These are phyloP conservation scores for Golubevia sp. DNA, from an alignment of 1,284 basidiomycete species.

Conservation along the genomic window DNA sequence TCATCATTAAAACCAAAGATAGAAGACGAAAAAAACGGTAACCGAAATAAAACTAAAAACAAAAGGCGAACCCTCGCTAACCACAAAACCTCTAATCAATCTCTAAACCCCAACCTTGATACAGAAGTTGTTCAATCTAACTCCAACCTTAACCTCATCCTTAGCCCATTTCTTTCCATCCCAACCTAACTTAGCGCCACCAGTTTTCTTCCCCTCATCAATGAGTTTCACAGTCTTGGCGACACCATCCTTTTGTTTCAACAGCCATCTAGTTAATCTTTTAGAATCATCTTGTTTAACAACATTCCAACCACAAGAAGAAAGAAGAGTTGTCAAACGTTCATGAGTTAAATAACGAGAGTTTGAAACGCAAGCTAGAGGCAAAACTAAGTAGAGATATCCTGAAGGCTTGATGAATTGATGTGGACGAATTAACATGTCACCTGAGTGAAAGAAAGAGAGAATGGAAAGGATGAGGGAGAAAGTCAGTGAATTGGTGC, in stretches of 20 bases:
- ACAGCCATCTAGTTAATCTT: constrained; percentile 62
- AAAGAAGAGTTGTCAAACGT: constrained; percentile 52
- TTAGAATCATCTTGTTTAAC: constrained; percentile 57
- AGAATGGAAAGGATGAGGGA: no score
- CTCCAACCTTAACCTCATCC: constrained; percentile 51
- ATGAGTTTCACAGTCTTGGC: neutral
- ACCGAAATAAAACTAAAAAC: no score
- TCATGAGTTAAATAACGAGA: constrained; percentile 61
- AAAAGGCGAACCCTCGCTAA: no score
- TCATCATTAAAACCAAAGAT: no score
- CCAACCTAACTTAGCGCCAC: constrained; percentile 18
- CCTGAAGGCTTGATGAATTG: constrained; percentile 36
- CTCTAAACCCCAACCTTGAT: no score
- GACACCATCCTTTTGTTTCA: constrained; percentile 16
- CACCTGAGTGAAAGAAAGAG: constrained; percentile 8
- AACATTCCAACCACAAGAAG: constrained; percentile 57
- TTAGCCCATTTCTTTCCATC: constrained; percentile 60
- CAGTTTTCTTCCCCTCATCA: constrained; percentile 1
- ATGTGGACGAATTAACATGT: constrained; percentile 43
- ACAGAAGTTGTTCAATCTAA: constrained; percentile 62
- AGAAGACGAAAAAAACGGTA: no score
- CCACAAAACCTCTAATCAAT: no score
- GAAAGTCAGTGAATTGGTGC: no score
- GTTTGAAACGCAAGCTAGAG: constrained; percentile 62
- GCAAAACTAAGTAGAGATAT: constrained; percentile 62